Evolutionary conservation across 2,329 filamentous ascomycete species (phyloP).

Genomic region (Colletotrichum neosansevieriae): DNA sequence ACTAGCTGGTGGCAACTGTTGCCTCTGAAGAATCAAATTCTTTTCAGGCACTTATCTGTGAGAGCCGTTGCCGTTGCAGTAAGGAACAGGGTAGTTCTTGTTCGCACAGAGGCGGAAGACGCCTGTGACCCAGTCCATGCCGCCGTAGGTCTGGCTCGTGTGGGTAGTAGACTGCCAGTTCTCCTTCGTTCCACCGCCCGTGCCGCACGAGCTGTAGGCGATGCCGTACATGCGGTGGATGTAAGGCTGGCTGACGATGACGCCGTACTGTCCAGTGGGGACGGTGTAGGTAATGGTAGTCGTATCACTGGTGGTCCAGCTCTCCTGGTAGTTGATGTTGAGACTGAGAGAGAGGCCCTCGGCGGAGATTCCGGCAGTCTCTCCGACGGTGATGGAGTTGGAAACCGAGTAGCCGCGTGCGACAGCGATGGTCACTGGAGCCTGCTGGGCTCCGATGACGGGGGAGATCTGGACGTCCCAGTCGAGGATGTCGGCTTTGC

Average conservation of each 20-base stretch:
- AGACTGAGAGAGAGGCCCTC: not conserved
- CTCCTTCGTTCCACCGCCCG: too few species aligned
- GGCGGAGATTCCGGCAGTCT: not conserved
- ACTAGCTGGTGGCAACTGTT: too few species aligned
- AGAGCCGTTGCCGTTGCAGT: not conserved
- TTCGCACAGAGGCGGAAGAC: conserved; percentile 2
- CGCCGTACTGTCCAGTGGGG: conserved; percentile 50
- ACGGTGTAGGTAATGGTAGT: conserved; percentile 47
- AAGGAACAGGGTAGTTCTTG: conserved; percentile 3
- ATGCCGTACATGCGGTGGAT: conserved; percentile 49
- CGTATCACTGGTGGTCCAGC: not conserved
- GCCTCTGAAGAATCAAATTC: not conserved
- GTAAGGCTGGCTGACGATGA: conserved; percentile 54
- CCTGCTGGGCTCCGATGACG: not conserved
- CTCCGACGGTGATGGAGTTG: not conserved
- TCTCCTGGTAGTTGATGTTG: not conserved
- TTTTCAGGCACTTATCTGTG: not conserved
- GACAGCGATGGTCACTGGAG: conserved; percentile 6
- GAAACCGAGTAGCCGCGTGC: not conserved
- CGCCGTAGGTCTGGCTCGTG: not conserved
- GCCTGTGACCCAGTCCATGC: conserved; percentile 7
- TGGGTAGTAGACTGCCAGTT: not conserved
- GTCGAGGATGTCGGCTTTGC: conserved; percentile 3
- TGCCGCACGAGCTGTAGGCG: conserved; percentile 33
- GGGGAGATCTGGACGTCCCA: conserved; percentile 16